Base-by-base conservation (phyloP, 2,329 filamentous ascomycete genomes). In the Boeremia exigua region DNA sequence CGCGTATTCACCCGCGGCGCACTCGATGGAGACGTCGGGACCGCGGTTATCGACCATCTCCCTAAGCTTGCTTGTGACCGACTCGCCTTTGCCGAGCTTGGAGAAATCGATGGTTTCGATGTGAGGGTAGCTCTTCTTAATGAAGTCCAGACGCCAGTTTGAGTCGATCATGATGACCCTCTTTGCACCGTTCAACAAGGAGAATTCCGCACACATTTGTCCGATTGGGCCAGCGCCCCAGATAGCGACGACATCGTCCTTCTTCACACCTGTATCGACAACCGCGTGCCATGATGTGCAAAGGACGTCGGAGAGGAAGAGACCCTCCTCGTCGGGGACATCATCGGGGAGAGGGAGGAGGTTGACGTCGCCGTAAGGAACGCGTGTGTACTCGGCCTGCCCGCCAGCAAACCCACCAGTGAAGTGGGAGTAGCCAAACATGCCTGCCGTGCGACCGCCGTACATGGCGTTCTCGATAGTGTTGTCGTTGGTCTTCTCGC, bases 161-260 rank as follows among this genome's bases (percentile, higher is more conserved):
- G 84, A 85, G 70, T 96, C 92, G 62, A 96, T 87, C 59, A 93
- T 84, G 63, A 96, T 93, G 59, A 96, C 82, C 58, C 89, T 84
- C 40, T 78, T 82, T 0, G 92, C 92, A 8, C 90, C 90, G 51
- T 92, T 86, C n/a, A 85, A 77, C 52, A 91, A 80, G 0, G 88
- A 78, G 72, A 86, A 88, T 36, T 86, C 80, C 1, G 88, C 89
- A 2, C 83, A 86, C 77, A 94, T 96, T 48, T 91, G 90, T 0
- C 92, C 92, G 47, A 96, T 90, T 0, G 91, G 92, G 0, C 92
- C 92, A 0, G 88, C 90, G n/a, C 91, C 92, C 85, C 91, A 96
- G 57, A 96, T 86, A 30, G 90, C 91, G 1, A 96, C 91, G 2
- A 87, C 80, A 65, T 96, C 91, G 11, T 84, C 86, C 30, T 88